These are phyloP conservation scores for Nidularia pulvinata DNA, from an alignment of 768 basidiomycete genomes.

Conservation along the genomic window DNA sequence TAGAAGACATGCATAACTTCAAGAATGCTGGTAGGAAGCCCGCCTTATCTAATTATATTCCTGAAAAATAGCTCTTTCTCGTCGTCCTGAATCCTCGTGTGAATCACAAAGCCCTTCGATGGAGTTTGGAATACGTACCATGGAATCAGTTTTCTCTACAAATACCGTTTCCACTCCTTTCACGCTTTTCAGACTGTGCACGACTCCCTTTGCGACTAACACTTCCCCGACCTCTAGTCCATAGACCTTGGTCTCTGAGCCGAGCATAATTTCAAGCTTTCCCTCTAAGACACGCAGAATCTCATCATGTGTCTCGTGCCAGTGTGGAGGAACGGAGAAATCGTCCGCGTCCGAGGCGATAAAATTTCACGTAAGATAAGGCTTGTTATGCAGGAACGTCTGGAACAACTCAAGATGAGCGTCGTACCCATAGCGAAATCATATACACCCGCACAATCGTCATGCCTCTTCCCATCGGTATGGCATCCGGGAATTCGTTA, in stretches of 20 bases:
- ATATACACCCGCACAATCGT: background rate
- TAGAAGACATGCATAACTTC: conserved; percentile 17
- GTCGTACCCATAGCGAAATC: too few relatives aligned
- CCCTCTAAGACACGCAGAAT: conserved; percentile 23
- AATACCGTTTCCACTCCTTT: conserved; percentile 22
- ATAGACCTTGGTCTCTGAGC: conserved; percentile 14
- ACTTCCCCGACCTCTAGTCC: conserved; percentile 26
- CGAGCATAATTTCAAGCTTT: conserved; percentile 21
- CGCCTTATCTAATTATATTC: conserved; percentile 17
- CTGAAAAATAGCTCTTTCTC: conserved; percentile 32
- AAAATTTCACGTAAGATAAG: conserved; percentile 18
- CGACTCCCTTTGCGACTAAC: conserved; percentile 18
- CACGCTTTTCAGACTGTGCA: conserved; percentile 20
- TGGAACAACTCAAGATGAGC: conserved; percentile 1
- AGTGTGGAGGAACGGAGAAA: conserved; percentile 25
- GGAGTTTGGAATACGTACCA: conserved; percentile 11
- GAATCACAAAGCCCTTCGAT: background rate
- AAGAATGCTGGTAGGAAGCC: conserved; percentile 10
- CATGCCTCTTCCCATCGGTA: background rate
- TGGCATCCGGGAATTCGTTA: background rate
- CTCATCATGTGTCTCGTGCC: conserved; percentile 32
- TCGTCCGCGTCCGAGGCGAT: conserved; percentile 16
- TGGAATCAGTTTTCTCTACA: conserved; percentile 26
- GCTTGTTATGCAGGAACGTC: conserved; percentile 27
- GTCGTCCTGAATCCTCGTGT: conserved; percentile 13